These are phyloP conservation scores for Inga laurina DNA, from an alignment of 306 rosid genomes.

Conservation along the genomic window DNA sequence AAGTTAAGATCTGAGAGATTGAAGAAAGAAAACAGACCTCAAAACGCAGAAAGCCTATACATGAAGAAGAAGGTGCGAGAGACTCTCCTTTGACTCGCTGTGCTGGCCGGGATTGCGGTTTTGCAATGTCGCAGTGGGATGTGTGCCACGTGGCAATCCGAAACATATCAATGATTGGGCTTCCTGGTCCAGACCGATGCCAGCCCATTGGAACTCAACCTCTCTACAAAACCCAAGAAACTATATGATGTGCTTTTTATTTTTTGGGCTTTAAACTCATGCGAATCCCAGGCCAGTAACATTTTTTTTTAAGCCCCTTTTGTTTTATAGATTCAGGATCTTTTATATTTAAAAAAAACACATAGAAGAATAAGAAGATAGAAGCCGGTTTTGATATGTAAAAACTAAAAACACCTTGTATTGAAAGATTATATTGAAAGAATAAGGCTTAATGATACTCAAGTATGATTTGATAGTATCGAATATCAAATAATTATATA, in stretches of 20 bases:
- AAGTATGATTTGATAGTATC: background rate
- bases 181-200: background rate
- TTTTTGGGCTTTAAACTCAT: background rate
- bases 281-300: background rate
- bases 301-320: background rate
- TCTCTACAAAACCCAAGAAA: background rate
- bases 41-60: background rate
- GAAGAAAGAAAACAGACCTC: background rate
- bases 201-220: background rate
- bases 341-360: background rate
- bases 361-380: no score
- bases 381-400: no score
- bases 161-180: background rate
- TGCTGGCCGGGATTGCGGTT: background rate
- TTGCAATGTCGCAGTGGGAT: background rate
- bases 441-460: background rate
- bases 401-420: background rate
- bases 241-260: background rate
- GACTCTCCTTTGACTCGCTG: background rate
- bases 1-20: background rate
- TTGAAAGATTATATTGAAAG: no score
- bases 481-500: background rate
- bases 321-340: background rate
- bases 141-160: background rate
- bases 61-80: background rate